These are phyloP conservation scores for Crithidia fasciculata DNA, from an alignment of 208 protist genomes.

Conservation along the genomic window DNA sequence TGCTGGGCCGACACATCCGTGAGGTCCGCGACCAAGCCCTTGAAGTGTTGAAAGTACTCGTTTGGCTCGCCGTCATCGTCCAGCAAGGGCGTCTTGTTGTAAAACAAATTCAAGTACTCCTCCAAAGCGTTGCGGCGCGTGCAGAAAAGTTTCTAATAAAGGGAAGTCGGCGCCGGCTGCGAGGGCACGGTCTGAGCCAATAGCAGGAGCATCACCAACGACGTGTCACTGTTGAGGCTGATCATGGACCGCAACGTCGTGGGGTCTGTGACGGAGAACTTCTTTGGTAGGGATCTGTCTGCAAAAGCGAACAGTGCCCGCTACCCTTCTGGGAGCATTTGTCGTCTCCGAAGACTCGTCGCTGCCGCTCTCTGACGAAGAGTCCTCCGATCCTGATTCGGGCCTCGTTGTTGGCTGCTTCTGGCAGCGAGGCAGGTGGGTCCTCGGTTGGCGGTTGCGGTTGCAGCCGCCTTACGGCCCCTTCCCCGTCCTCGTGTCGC, in stretches of 20 bases:
- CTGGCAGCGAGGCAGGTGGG: not conserved
- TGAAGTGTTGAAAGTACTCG: not conserved
- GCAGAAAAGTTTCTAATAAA: not conserved
- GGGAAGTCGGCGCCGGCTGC: not conserved
- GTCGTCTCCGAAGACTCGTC: not conserved
- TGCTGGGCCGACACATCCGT: not conserved
- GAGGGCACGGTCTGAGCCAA: not conserved
- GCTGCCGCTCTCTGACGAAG: not conserved
- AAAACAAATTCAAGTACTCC: not conserved
- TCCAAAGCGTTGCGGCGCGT: not conserved
- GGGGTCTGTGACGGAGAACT: not conserved
- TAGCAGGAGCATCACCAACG: not conserved
- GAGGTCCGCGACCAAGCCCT: not conserved
- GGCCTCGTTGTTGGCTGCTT: not conserved
- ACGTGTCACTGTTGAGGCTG: not conserved
- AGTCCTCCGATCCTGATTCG: not conserved
- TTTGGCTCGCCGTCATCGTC: not conserved
- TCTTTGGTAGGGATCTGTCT: not conserved
- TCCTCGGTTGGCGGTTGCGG: not conserved
- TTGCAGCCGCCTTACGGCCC: not conserved
- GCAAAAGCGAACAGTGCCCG: not conserved
- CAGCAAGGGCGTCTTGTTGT: not conserved
- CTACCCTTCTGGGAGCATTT: not conserved
- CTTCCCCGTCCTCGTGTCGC: not conserved
- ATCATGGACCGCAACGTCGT: not conserved